Evolutionary conservation across 2,329 filamentous ascomycete genomes (phyloP).

Genomic region (Alternaria brassicae): DNA sequence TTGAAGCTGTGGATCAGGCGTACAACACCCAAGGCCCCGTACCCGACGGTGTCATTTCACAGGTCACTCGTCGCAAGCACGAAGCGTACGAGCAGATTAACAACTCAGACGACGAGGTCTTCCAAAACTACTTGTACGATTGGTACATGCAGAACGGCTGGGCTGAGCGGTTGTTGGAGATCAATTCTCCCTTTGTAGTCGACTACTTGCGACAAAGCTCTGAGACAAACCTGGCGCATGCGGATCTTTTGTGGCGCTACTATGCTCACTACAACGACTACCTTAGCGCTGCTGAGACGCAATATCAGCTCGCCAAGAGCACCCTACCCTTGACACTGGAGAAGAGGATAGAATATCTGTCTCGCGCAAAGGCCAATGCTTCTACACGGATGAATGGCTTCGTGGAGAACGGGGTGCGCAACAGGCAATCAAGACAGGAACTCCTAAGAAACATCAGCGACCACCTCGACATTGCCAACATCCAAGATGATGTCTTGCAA

Average conservation of each 20-base stretch:
- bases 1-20: conserved; percentile 76
- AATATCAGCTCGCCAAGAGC: conserved; percentile 83
- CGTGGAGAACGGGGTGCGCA: conserved; percentile 56
- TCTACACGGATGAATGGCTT: conserved; percentile 81
- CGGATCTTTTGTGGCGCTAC: conserved; percentile 91
- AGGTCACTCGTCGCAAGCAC: conserved; percentile 77
- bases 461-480: conserved; percentile 88
- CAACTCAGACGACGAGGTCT: conserved; percentile 86
- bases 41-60: conserved; percentile 78
- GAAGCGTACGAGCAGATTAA: conserved; percentile 94
- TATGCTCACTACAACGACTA: conserved; percentile 85
- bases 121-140: conserved; percentile 95
- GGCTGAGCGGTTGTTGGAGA: conserved; percentile 83
- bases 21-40: conserved; percentile 73
- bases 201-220: conserved; percentile 84
- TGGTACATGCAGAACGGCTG: conserved; percentile 91
- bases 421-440: conserved; percentile 79
- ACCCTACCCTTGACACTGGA: conserved; percentile 80
- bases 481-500: conserved; percentile 90
- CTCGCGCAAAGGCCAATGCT: conserved; percentile 89
- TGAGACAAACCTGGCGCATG: conserved; percentile 73
- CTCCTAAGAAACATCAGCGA: conserved; percentile 85
- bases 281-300: conserved; percentile 86
- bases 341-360: conserved; percentile 86
- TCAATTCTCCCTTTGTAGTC: conserved; percentile 84